Conservation (phyloP, 768 basidiomycete genomes). For the Trametes meyenii region DNA sequence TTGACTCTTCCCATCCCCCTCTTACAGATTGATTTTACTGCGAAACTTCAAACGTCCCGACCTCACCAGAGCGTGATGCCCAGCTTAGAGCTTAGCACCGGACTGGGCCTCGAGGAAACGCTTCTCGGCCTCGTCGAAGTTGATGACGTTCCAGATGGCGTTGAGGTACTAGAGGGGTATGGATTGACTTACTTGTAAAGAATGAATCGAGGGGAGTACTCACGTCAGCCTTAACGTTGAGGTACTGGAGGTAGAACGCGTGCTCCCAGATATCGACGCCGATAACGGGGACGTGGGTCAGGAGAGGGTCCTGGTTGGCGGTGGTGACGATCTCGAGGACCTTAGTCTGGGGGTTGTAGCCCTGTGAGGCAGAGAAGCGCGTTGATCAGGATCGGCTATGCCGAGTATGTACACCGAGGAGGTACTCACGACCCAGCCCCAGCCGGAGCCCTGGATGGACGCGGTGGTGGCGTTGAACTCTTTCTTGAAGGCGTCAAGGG, state of each 20-base stretch:
- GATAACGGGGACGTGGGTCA: conserved; percentile 77
- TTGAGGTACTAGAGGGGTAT: conserved; percentile 59
- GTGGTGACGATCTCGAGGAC: conserved; percentile 89
- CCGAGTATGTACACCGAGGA: not conserved
- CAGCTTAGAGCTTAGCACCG: conserved; percentile 41
- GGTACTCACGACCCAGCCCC: conserved; percentile 90
- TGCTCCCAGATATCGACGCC: conserved; percentile 97
- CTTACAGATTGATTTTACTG: conserved; percentile 5
- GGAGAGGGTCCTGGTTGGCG: conserved; percentile 92
- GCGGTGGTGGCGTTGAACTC: conserved; percentile 86
- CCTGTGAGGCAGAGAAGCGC: conserved; percentile 43
- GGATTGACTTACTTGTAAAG: not conserved
- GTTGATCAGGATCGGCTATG: not conserved
- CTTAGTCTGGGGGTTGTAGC: conserved; percentile 65
- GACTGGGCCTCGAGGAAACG: conserved; percentile 52
- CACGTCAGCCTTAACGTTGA: conserved; percentile 92
- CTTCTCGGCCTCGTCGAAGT: conserved; percentile 76
- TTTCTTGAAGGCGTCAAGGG: conserved; percentile 69
- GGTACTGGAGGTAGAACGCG: conserved; percentile 95
- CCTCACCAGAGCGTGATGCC: not conserved
- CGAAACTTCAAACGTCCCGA: not conserved
- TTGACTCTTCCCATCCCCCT: conserved; percentile 9
- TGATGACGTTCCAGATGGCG: conserved; percentile 74
- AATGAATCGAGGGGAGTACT: conserved; percentile 46
- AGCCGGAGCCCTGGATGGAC: conserved; percentile 90